These are phyloP conservation scores for Aspergillus pseudoterreus DNA, from an alignment of 2,329 filamentous ascomycete genomes.

Conservation along the genomic window DNA sequence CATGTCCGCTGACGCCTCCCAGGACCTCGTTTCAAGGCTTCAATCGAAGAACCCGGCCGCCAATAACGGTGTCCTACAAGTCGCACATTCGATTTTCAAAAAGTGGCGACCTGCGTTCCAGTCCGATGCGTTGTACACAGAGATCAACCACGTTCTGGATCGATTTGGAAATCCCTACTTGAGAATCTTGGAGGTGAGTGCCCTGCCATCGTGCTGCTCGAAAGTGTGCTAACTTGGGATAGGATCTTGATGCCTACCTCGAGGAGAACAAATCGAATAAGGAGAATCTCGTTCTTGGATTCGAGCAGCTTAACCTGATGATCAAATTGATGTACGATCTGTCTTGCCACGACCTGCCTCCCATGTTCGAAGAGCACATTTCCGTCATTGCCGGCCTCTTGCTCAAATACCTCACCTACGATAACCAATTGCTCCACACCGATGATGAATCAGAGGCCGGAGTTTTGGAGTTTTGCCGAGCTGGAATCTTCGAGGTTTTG, in stretches of 20 bases:
- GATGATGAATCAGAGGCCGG: constrained; percentile 89
- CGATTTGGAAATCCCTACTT: constrained; percentile 85
- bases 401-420: constrained; percentile 89
- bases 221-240: constrained; percentile 13
- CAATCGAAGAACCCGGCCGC: constrained; percentile 75
- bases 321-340: constrained; percentile 94
- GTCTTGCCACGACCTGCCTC: constrained; percentile 93
- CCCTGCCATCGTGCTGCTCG: neutral
- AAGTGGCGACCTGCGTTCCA: constrained; percentile 92
- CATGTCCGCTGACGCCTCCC: constrained; percentile 9
- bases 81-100: constrained; percentile 96
- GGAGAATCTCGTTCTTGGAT: constrained; percentile 69
- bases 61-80: constrained; percentile 92
- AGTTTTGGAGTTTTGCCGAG: constrained; percentile 79
- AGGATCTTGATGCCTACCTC: constrained; percentile 55
- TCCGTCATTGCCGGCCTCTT: constrained; percentile 71
- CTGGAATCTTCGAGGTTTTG: constrained; percentile 87
- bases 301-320: constrained; percentile 80
- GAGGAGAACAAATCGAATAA: constrained; percentile 73
- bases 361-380: constrained; percentile 89
- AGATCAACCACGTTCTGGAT: constrained; percentile 91
- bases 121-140: constrained; percentile 86
- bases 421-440: constrained; percentile 76
- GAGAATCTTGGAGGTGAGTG: constrained; percentile 67
- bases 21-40: constrained; percentile 85